Base-by-base conservation (phyloP, 768 basidiomycete genomes). In the Pleurotus salmoneostramineus region DNA sequence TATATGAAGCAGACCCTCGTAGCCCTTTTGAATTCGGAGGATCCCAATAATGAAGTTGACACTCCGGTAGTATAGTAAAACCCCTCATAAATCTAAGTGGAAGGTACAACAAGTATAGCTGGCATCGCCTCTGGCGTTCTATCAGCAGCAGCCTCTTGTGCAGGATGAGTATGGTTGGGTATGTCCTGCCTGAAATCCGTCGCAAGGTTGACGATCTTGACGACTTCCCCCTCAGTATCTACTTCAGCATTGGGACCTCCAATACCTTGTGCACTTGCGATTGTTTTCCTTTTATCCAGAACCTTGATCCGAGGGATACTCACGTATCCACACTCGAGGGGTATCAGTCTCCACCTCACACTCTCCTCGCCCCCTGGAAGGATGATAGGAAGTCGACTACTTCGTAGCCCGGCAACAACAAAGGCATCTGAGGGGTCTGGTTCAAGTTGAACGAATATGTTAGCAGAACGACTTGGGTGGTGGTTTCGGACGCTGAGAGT, bases 351-450 rank as follows among this genome's bases (percentile, higher is more conserved):
- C 88, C 90, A 93, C 7, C 71, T 71, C 17, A 93, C 52, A 58
- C 69, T 77, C 62, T 85, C 85, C 68, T 92, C 90, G 31, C 77
- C 74, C 4, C 87, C 87, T 0, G 93, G 88, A 44, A 91, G 74
- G n/a, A 98, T 72, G 46, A 88, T 71, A 2, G 91, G 86, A 6
- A 93, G 62, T 7, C 85, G 80, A 3, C 84, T 83, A 50, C 75
- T 81, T 48, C 91, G 77, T 36, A 89, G 67, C 0, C 95, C 95
- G 2, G 91, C 82, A 44, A 94, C 83, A 12, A 95, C 83, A 69
- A 97, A 96, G n/a, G 80, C 77, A 43, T 91, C 91, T 10, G 79
- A 71, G 12, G 72, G 62, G 59, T 88, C 85, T 1, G 84, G 78
- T 56, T 96, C 93, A 32, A 95, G 77, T 35, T 87, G 83, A 6